Evolutionary conservation across 2,329 filamentous ascomycete species (phyloP).

Genomic region (Fusarium guadeloupense): DNA sequence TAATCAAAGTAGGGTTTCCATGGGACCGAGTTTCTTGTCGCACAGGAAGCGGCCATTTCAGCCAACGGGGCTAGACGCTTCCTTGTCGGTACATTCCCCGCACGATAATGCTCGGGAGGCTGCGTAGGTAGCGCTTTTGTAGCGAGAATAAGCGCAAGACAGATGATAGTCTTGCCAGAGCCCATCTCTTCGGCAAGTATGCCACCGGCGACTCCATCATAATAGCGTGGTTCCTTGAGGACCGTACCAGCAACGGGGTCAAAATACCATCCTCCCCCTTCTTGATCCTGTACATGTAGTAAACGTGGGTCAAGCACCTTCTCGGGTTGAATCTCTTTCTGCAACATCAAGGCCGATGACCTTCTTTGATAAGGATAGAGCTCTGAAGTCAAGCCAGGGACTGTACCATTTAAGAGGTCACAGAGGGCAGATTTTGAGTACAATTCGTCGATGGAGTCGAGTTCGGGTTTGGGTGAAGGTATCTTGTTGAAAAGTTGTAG

Average conservation of each 20-base stretch:
- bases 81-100: constrained; percentile 50
- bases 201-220: constrained; percentile 79
- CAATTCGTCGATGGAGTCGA: constrained; percentile 57
- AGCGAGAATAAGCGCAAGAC: constrained; percentile 77
- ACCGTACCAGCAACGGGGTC: constrained; percentile 71
- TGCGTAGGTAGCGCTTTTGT: constrained; percentile 74
- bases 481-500: constrained; percentile 79
- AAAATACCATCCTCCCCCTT: constrained; percentile 73
- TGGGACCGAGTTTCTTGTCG: constrained; percentile 72
- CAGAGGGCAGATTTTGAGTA: constrained; percentile 64
- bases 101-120: constrained; percentile 69
- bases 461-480: constrained; percentile 71
- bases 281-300: constrained; percentile 66
- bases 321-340: constrained; percentile 75
- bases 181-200: constrained; percentile 86
- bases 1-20: constrained; percentile 73
- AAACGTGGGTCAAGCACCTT: constrained; percentile 78
- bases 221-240: constrained; percentile 72
- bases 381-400: constrained; percentile 68
- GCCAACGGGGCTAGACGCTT: constrained; percentile 68
- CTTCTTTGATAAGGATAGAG: constrained; percentile 83
- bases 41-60: constrained; percentile 78
- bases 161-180: constrained; percentile 88
- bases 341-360: constrained; percentile 84
- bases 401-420: constrained; percentile 61